These are phyloP conservation scores for Triticum dicoccoides DNA, from an alignment of 176 grass and related monocot species.

Conservation along the genomic window DNA sequence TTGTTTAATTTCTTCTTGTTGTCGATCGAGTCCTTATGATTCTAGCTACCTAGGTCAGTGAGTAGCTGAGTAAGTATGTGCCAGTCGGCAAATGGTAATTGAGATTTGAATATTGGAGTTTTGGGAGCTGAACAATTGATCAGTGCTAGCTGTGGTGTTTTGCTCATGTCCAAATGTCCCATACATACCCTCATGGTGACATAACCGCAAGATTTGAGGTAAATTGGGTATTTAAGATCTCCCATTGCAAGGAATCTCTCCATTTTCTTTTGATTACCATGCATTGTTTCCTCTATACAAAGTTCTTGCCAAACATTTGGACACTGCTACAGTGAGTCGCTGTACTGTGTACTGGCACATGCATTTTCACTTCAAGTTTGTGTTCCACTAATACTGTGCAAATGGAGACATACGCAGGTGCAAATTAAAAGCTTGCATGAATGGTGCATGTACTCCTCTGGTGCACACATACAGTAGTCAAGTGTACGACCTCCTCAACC, in stretches of 20 bases:
- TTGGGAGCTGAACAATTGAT: not conserved
- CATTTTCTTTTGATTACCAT: not conserved
- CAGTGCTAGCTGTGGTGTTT: not conserved
- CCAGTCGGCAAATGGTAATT: not conserved
- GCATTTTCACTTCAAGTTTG: conserved; percentile 24
- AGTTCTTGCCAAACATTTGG: conserved; percentile 3
- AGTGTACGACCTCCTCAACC: not conserved
- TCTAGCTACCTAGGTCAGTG: conserved; percentile 31
- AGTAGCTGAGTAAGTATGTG: not conserved
- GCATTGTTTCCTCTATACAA: not conserved
- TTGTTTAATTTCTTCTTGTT: conserved; percentile 15
- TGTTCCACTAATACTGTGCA: conserved; percentile 37
- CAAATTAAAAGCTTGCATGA: conserved; percentile 44
- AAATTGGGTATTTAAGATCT: conserved; percentile 17
- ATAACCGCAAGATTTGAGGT: conserved; percentile 7
- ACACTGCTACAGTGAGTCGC: not conserved
- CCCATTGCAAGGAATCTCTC: conserved; percentile 5
- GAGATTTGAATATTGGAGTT: not conserved
- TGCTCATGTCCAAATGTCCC: conserved; percentile 16
- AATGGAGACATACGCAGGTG: conserved; percentile 21
- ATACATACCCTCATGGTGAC: not conserved
- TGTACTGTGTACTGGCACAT: not conserved
- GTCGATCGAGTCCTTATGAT: not conserved
- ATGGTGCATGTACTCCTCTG: conserved; percentile 22
- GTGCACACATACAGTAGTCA: not conserved